Evolutionary conservation across 306 rosid genomes (phyloP).

Genomic region (Trifolium dubium): DNA sequence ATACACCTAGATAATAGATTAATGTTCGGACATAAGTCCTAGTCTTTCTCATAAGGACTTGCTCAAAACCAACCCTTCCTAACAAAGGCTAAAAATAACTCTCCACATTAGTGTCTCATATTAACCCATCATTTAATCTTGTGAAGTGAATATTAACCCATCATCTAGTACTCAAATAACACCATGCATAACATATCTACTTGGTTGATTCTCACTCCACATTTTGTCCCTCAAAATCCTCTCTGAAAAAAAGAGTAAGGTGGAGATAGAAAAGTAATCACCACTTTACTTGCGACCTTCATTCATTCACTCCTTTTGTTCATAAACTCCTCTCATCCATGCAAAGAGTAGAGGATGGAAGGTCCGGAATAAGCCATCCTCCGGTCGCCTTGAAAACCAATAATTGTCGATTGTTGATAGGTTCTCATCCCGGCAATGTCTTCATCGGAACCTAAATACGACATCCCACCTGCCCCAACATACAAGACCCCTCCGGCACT

Average conservation of each 20-base stretch:
- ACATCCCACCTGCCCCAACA: not conserved
- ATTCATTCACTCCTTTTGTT: not conserved
- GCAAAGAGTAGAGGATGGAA: conserved; percentile 41
- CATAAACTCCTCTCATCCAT: conserved; percentile 44
- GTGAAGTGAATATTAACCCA: not conserved
- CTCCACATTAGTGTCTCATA: conserved; percentile 42
- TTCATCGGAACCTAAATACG: not conserved
- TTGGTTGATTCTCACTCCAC: conserved; percentile 40
- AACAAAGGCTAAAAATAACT: conserved; percentile 31
- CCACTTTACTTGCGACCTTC: not conserved
- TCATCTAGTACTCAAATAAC: conserved; percentile 20
- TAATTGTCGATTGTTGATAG: not conserved
- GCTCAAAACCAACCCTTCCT: conserved; percentile 40
- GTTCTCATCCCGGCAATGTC: conserved; percentile 41
- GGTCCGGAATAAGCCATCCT: conserved; percentile 44
- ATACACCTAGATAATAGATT: not conserved
- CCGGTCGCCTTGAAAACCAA: conserved; percentile 30
- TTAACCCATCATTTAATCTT: conserved; percentile 32
- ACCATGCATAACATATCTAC: conserved; percentile 26
- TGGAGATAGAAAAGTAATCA: not conserved
- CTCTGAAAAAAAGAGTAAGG: not conserved
- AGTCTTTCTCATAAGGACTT: conserved; percentile 51
- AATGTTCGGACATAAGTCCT: conserved; percentile 22
- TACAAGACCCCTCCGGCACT: conserved; percentile 48
- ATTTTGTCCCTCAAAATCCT: conserved; percentile 7